A percentile compares a stretch with the other conserved stretches of the same genome.
phyloP scores from a whole-genome alignment of 306 rosid species.

The Pyrus betulifolia region DNA sequence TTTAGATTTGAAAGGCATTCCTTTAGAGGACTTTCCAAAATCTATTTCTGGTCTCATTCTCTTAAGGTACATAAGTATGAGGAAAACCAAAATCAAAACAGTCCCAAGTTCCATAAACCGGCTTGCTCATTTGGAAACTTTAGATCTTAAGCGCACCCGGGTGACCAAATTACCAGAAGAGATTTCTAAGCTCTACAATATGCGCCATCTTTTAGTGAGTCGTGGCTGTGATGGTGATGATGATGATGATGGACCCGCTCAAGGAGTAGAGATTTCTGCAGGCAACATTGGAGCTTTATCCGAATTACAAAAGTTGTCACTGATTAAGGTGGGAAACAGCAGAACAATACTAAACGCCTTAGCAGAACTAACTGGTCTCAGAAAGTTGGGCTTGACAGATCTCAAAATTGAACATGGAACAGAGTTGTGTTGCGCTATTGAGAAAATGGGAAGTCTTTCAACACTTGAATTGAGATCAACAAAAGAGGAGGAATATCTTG shows the following conservation, averaged over 20 bases:
- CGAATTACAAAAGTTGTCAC: background rate
- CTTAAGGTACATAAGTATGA: background rate
- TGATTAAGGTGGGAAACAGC: background rate
- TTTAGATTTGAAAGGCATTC: background rate
- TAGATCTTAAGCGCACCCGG: conserved; percentile 7
- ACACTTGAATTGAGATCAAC: background rate
- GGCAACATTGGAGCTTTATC: conserved; percentile 3
- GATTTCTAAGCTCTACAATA: background rate
- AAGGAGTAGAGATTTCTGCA: background rate
- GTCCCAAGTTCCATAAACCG: background rate
- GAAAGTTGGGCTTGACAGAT: conserved; percentile 1
- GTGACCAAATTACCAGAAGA: background rate
- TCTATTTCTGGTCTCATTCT: background rate
- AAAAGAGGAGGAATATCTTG: background rate
- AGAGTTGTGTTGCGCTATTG: background rate
- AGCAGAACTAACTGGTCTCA: background rate
- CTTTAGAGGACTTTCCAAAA: background rate
- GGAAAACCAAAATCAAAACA: background rate
- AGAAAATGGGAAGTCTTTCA: background rate
- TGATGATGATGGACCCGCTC: background rate
- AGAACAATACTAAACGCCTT: background rate
- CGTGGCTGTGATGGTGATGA: background rate
- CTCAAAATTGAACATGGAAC: background rate
- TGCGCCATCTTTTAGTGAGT: conserved; percentile 10
- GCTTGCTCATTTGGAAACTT: conserved; percentile 1